Percentiles rank a stretch among this genome's conserved stretches.
Conservation (phyloP, 1,284 basidiomycete genomes). For the Austroboletus niveus region DNA sequence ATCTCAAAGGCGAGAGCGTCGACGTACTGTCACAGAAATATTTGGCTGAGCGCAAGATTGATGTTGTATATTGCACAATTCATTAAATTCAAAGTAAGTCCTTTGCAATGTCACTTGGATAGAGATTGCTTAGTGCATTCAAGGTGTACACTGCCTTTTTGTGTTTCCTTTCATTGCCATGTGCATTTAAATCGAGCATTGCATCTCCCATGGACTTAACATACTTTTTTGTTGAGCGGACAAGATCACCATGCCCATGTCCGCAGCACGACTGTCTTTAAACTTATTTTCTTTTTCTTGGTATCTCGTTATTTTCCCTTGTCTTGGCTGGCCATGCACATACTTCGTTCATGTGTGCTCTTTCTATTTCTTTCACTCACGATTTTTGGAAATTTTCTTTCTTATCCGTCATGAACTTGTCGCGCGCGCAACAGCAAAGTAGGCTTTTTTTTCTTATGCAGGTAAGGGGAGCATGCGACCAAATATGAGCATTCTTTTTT, state of each 20-base stretch:
- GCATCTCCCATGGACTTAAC: constrained; percentile 23
- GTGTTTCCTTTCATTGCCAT: constrained; percentile 8
- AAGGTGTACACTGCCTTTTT: constrained; percentile 27
- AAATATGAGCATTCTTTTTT: constrained; percentile 12
- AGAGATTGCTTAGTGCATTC: constrained; percentile 10
- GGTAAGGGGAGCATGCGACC: constrained; percentile 27
- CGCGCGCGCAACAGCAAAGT: constrained; percentile 7
- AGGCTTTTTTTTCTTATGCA: constrained; percentile 27
- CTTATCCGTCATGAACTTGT: constrained; percentile 18
- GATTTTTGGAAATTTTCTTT: constrained; percentile 6
- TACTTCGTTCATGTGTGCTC: constrained; percentile 15
- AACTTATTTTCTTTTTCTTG: constrained; percentile 28
- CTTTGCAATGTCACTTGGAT: constrained; percentile 1
- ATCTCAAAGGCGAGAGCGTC: constrained; percentile 40
- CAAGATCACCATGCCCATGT: constrained; percentile 9
- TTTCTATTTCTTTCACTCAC: constrained; percentile 7
- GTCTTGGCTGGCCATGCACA: constrained; percentile 36
- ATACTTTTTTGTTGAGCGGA: constrained; percentile 11
- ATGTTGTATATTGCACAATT: constrained; percentile 12
- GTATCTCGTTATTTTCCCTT: constrained; percentile 12
- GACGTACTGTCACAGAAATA: constrained; percentile 50
- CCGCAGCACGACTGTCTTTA: constrained; percentile 27
- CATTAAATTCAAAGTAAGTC: constrained; percentile 17
- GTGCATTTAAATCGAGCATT: constrained; percentile 30
- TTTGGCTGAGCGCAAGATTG: constrained; percentile 30